A percentile compares a stretch with the other conserved stretches of the same genome.
Evolutionary conservation across 2,329 filamentous ascomycete species (phyloP).

Genomic region (Taxawa tesnikishii): DNA sequence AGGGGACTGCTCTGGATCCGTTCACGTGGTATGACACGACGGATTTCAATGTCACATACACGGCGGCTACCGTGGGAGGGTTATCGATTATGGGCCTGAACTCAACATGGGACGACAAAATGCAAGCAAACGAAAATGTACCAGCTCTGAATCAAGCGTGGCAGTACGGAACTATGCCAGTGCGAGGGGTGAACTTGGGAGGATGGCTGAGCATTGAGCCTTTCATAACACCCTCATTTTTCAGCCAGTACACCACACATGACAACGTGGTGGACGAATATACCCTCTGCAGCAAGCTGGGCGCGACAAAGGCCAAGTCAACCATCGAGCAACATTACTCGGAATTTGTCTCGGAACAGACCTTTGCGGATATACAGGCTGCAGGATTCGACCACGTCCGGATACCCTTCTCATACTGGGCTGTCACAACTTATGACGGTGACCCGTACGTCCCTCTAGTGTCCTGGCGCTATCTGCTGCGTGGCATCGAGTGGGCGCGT

Average conservation of each 20-base stretch:
- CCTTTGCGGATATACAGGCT: constrained; percentile 70
- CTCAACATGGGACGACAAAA: constrained; percentile 73
- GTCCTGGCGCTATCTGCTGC: constrained; percentile 85
- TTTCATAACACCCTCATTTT: constrained; percentile 89
- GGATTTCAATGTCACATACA: constrained; percentile 93
- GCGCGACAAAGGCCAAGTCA: constrained; percentile 46
- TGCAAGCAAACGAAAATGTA: constrained; percentile 64
- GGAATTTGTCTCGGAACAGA: constrained; percentile 71
- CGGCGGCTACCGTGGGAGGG: constrained; percentile 67
- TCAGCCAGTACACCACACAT: constrained; percentile 49
- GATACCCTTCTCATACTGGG: constrained; percentile 94
- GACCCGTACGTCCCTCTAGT: constrained; percentile 83
- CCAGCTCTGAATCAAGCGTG: constrained; percentile 65
- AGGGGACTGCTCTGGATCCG: constrained; percentile 71
- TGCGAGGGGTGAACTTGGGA: constrained; percentile 82
- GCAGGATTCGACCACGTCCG: constrained; percentile 95
- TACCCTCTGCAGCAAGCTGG: constrained; percentile 62
- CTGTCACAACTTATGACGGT: constrained; percentile 67
- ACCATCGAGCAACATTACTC: constrained; percentile 87
- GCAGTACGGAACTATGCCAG: constrained; percentile 66
- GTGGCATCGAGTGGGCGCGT: constrained; percentile 85
- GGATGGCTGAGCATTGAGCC: constrained; percentile 92
- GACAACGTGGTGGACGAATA: constrained; percentile 77
- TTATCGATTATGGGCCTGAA: constrained; percentile 87
- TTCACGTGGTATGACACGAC: constrained; percentile 83